Conservation (phyloP, 2,329 filamentous ascomycete genomes). For the Botrytis pseudocinerea region DNA sequence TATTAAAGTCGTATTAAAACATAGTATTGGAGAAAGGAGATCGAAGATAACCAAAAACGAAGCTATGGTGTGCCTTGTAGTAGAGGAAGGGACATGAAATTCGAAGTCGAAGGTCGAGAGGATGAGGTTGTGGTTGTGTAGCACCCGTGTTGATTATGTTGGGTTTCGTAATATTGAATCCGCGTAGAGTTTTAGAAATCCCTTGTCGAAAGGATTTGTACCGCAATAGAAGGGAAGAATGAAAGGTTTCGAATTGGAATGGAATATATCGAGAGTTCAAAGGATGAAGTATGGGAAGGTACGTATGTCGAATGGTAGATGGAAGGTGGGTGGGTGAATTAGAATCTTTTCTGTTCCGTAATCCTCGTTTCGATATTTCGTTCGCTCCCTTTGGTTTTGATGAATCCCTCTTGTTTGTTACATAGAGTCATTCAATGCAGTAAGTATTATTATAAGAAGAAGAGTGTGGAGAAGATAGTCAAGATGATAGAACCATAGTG, state of each 20-base stretch:
- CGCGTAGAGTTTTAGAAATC: not conserved
- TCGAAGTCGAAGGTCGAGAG: conserved; percentile 4
- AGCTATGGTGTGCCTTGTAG: not conserved
- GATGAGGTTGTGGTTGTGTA: conserved; percentile 7
- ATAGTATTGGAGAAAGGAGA: not conserved
- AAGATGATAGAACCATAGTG: not conserved
- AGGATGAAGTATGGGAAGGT: not conserved
- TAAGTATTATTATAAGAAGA: not conserved
- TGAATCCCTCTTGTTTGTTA: not conserved
- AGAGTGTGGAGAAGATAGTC: not conserved
- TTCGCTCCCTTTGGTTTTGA: not conserved
- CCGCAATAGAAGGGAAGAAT: not conserved
- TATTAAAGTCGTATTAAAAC: conserved; percentile 13
- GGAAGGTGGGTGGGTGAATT: not conserved
- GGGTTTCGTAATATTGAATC: conserved; percentile 1
- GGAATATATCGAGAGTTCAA: not conserved
- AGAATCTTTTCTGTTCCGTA: not conserved
- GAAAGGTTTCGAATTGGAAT: conserved; percentile 1
- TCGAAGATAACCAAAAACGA: not conserved
- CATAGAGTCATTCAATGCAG: not conserved
- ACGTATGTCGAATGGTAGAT: not conserved
- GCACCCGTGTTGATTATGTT: conserved; percentile 8
- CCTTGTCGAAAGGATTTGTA: not conserved
- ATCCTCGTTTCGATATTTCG: not conserved
- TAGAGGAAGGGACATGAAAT: not conserved